Percentiles rank a stretch among this genome's conserved stretches.
These are phyloP conservation scores for Talaromyces trachyspermus DNA, from an alignment of 495 filamentous ascomycete genomes.

Conservation along the genomic window DNA sequence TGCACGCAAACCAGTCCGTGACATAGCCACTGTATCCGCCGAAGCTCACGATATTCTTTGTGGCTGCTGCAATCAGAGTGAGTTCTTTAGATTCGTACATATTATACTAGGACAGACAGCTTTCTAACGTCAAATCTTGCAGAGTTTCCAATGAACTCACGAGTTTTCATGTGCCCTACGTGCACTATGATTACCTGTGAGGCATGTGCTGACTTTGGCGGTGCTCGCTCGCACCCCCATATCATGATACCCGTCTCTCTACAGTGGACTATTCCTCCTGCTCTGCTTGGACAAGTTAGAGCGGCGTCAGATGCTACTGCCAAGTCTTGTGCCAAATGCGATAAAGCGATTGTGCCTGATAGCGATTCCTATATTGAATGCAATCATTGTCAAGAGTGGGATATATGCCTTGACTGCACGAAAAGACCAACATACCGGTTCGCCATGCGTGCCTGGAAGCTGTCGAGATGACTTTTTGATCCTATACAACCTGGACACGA, in stretches of 20 bases:
- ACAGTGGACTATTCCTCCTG: neutral
- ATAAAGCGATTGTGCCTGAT: neutral
- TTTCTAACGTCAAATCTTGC: no score
- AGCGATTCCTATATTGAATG: conserved; percentile 4
- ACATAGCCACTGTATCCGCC: conserved; percentile 2
- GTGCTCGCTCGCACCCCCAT: conserved; percentile 7
- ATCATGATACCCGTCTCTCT: conserved; percentile 4
- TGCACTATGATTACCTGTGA: conserved; percentile 8
- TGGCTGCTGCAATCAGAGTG: conserved; percentile 6
- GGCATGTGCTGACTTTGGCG: conserved; percentile 6
- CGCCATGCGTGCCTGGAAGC: conserved; percentile 4
- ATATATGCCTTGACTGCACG: conserved; percentile 1
- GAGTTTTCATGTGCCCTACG: conserved; percentile 3
- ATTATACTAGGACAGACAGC: no score
- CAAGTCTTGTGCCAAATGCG: conserved; percentile 6
- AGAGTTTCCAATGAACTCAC: neutral
- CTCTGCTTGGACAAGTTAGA: neutral
- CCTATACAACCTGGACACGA: conserved; percentile 1
- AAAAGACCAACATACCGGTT: conserved; percentile 6
- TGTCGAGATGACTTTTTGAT: conserved; percentile 7
- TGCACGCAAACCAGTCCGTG: conserved; percentile 5
- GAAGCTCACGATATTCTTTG: conserved; percentile 8
- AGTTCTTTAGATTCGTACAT: neutral
- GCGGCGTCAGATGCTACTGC: neutral
- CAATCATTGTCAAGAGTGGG: conserved; percentile 2